phyloP scores from a whole-genome alignment of 768 basidiomycete species.

The Boletus rubroflammeus region DNA sequence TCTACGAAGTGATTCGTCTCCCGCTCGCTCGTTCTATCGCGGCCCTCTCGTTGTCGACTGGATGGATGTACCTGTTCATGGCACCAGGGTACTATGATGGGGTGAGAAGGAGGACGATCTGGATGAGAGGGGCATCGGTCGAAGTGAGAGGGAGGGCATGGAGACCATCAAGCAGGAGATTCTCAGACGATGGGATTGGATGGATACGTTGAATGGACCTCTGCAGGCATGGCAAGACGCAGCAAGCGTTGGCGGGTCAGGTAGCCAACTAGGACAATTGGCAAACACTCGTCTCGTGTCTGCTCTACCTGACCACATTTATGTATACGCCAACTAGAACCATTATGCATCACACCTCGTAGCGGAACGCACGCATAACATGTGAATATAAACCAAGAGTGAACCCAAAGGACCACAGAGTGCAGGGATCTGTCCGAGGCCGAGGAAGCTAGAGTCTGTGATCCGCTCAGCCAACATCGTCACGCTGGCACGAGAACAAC shows the following conservation, averaged over 20 bases:
- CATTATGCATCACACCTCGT: no score
- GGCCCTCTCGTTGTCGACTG: constrained; percentile 13
- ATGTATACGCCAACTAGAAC: no score
- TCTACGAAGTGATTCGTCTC: constrained; percentile 15
- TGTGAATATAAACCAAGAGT: no score
- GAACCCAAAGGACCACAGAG: no score
- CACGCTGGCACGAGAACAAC: no score
- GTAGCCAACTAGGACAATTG: neutral
- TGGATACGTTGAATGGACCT: constrained; percentile 1
- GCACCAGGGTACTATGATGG: constrained; percentile 24
- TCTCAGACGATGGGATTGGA: constrained; percentile 10
- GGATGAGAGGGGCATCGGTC: constrained; percentile 8
- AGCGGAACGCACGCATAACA: no score
- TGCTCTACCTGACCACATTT: no score
- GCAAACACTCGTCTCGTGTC: neutral
- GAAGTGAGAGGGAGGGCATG: constrained; percentile 19
- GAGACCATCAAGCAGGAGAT: constrained; percentile 13
- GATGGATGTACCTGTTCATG: constrained; percentile 18
- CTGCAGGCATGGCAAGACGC: constrained; percentile 18
- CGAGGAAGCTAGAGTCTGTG: no score
- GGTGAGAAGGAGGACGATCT: constrained; percentile 1
- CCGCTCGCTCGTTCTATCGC: constrained; percentile 15
- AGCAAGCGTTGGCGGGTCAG: neutral
- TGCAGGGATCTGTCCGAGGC: no score
- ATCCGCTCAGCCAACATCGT: no score